A percentile compares a stretch with the other conserved stretches of the same genome.
These are phyloP conservation scores for Peribolospora baueri DNA, from an alignment of 768 basidiomycete species.

Conservation along the genomic window DNA sequence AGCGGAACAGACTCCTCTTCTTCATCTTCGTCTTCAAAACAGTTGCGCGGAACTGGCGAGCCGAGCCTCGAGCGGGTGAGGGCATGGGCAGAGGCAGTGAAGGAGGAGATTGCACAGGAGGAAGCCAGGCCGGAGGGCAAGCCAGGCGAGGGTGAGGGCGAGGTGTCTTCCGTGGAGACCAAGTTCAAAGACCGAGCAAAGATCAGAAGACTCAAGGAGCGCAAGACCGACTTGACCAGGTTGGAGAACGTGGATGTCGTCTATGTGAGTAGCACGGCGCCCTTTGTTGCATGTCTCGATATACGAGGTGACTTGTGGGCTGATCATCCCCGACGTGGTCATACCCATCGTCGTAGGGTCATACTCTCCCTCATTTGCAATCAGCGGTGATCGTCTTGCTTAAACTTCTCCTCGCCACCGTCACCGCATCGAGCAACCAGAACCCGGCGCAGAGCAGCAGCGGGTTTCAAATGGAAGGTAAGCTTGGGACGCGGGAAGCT, in stretches of 20 bases:
- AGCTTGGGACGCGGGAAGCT: too few relatives aligned
- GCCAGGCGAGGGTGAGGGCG: neutral
- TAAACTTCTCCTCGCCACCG: slow-evolving; percentile 75
- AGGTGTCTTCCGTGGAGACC: neutral
- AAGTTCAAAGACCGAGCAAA: slow-evolving; percentile 15
- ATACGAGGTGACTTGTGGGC: neutral
- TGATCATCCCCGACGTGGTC: neutral
- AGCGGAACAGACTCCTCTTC: too few relatives aligned
- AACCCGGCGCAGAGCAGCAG: slow-evolving; percentile 1
- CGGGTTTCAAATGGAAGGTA: too few relatives aligned
- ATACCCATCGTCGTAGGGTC: slow-evolving; percentile 29
- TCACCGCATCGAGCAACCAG: slow-evolving; percentile 39
- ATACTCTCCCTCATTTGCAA: slow-evolving; percentile 57
- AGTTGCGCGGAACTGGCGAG: too few relatives aligned
- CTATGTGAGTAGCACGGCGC: slow-evolving; percentile 36
- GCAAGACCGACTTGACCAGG: slow-evolving; percentile 58
- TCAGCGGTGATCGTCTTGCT: slow-evolving; percentile 81
- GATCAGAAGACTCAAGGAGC: slow-evolving; percentile 38
- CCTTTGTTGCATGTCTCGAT: neutral
- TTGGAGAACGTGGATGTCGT: slow-evolving; percentile 74
- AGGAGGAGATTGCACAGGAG: neutral
- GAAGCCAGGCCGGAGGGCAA: slow-evolving; percentile 1
- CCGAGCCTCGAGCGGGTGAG: neutral
- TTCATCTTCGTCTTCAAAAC: too few relatives aligned
- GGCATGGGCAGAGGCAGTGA: neutral